Evolutionary conservation across 2,329 filamentous ascomycete genomes (phyloP).

Genomic region (Hymenoscyphus albidus): DNA sequence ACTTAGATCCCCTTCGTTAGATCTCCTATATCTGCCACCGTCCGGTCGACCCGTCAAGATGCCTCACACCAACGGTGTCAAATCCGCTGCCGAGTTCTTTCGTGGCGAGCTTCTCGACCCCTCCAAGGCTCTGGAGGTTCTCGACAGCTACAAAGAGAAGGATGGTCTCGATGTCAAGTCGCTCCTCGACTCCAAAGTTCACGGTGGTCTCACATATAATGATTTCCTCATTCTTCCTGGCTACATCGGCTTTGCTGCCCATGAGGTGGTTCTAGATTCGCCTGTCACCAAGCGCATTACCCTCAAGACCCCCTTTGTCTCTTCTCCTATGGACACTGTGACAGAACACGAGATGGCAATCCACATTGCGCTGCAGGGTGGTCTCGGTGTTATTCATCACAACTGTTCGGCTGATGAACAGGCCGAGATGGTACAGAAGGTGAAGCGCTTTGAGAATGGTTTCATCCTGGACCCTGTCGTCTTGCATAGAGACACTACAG

Average conservation of each 20-base stretch:
- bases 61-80: conserved; percentile 67
- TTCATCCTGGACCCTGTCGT: conserved; percentile 97
- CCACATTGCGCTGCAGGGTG: conserved; percentile 86
- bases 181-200: conserved; percentile 84
- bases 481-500: conserved; percentile 80
- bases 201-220: conserved; percentile 96
- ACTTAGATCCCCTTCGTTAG: conserved; percentile 30
- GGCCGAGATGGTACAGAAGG: conserved; percentile 98
- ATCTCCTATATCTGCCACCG: not conserved
- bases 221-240: conserved; percentile 96
- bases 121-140: conserved; percentile 71
- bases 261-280: conserved; percentile 81
- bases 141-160: conserved; percentile 72
- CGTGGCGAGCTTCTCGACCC: conserved; percentile 62
- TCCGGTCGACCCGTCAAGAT: conserved; percentile 46
- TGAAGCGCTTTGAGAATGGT: conserved; percentile 98
- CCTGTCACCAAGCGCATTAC: conserved; percentile 93
- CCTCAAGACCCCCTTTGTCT: conserved; percentile 94
- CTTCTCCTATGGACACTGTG: conserved; percentile 98
- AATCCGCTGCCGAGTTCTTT: conserved; percentile 47
- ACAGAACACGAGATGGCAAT: conserved; percentile 99
- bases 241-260: conserved; percentile 96
- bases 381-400: conserved; percentile 95
- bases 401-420: conserved; percentile 98
- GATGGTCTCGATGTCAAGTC: conserved; percentile 88